These are phyloP conservation scores for Xylaria castorea DNA, from an alignment of 495 filamentous ascomycete species.

Conservation along the genomic window DNA sequence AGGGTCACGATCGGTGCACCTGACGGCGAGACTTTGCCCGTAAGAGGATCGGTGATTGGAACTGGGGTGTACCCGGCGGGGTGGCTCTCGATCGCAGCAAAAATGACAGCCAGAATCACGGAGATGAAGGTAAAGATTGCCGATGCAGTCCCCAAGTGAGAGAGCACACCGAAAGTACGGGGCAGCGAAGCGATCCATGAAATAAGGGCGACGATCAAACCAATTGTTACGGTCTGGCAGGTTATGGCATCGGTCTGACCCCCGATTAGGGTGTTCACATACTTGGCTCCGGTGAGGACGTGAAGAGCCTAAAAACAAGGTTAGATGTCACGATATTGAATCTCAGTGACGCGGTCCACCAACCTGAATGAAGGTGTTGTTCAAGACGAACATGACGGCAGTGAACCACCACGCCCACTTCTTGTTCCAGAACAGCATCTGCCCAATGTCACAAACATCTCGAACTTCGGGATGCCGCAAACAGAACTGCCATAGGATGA, in stretches of 20 bases:
- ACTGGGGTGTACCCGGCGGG: slow-evolving; percentile 65
- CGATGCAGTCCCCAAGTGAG: slow-evolving; percentile 74
- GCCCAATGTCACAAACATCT: slow-evolving; percentile 90
- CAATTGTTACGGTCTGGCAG: slow-evolving; percentile 72
- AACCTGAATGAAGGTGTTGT: slow-evolving; percentile 87
- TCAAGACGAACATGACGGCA: slow-evolving; percentile 86
- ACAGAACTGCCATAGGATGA: slow-evolving; percentile 86
- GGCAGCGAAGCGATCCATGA: slow-evolving; percentile 80
- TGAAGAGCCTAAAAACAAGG: slow-evolving; percentile 65
- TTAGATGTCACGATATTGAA: slow-evolving; percentile 15
- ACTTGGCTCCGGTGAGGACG: slow-evolving; percentile 78
- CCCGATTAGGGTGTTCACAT: slow-evolving; percentile 80
- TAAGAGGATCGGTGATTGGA: slow-evolving; percentile 43
- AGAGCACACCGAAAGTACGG: slow-evolving; percentile 79
- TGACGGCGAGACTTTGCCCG: slow-evolving; percentile 42
- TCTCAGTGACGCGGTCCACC: slow-evolving; percentile 29
- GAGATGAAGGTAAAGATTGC: slow-evolving; percentile 88
- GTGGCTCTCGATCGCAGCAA: slow-evolving; percentile 73
- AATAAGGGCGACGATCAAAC: slow-evolving; percentile 69
- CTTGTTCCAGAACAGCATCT: slow-evolving; percentile 83
- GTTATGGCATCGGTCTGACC: slow-evolving; percentile 60
- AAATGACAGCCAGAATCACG: slow-evolving; percentile 79
- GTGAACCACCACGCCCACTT: slow-evolving; percentile 83
- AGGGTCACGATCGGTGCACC: slow-evolving; percentile 69
- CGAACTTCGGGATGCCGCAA: slow-evolving; percentile 84